A percentile compares a stretch with the other conserved stretches of the same genome.
Conservation (phyloP, 2,329 filamentous ascomycete genomes). For the Aspergillus aculeatinus region DNA sequence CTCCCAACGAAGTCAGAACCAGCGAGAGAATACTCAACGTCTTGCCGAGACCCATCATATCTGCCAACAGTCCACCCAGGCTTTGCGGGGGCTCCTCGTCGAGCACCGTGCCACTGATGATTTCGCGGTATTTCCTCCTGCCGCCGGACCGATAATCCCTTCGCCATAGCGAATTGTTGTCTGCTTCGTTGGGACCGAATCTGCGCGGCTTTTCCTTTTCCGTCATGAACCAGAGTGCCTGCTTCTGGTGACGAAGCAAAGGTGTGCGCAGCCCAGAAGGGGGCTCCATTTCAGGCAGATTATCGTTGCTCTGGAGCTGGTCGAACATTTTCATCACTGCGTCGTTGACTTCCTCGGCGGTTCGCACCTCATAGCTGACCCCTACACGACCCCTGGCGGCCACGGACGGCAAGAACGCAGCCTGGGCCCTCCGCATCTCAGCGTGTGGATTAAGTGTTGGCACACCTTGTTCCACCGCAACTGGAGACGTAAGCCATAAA, state of each 20-base stretch:
- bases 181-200: constrained; percentile 59
- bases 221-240: constrained; percentile 83
- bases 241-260: constrained; percentile 82
- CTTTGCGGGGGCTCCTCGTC: constrained; percentile 63
- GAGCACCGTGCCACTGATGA: constrained; percentile 74
- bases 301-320: constrained; percentile 71
- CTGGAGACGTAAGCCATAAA: constrained; percentile 66
- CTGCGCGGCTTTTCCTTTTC: constrained; percentile 68
- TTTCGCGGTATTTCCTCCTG: constrained; percentile 69
- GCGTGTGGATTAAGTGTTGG: constrained; percentile 76
- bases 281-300: constrained; percentile 72
- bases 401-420: constrained; percentile 26
- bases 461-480: constrained; percentile 65
- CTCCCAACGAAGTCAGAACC: constrained; percentile 63
- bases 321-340: constrained; percentile 89
- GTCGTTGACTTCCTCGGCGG: constrained; percentile 79
- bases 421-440: constrained; percentile 48
- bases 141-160: constrained; percentile 57
- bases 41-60: constrained; percentile 89
- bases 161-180: constrained; percentile 76
- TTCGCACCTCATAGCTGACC: constrained; percentile 54
- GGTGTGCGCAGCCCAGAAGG: constrained; percentile 61
- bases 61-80: constrained; percentile 72
- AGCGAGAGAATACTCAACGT: constrained; percentile 83
- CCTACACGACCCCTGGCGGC: constrained; percentile 25